Evolutionary conservation across 768 basidiomycete genomes (phyloP).

Genomic region (Suillus paluster): DNA sequence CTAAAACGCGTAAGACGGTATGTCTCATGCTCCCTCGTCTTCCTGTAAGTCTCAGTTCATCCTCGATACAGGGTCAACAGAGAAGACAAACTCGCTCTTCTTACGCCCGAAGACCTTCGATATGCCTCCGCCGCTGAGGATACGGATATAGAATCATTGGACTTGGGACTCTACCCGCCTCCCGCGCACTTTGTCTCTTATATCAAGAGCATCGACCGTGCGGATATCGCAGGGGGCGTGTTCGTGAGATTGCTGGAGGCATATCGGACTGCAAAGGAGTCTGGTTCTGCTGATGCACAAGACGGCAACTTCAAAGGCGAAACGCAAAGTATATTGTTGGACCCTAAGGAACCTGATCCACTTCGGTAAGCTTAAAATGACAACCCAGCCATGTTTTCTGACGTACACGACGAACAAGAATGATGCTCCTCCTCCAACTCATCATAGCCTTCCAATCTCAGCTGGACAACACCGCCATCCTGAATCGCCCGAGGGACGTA

Average conservation of each 20-base stretch:
- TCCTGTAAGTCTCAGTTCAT: neutral
- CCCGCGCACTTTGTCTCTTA: conserved; percentile 70
- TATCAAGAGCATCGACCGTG: conserved; percentile 64
- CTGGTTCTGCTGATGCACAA: conserved; percentile 4
- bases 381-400: neutral
- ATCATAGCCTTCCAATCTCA: conserved; percentile 81
- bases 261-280: conserved; percentile 46
- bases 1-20: conserved; percentile 49
- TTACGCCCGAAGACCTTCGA: conserved; percentile 55
- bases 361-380: conserved; percentile 45
- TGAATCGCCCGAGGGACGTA: conserved; percentile 67
- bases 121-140: conserved; percentile 46
- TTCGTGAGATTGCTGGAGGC: conserved; percentile 76
- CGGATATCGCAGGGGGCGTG: conserved; percentile 71
- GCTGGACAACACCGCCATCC: conserved; percentile 63
- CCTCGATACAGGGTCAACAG: conserved; percentile 9
- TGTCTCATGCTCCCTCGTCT: conserved; percentile 24
- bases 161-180: conserved; percentile 66
- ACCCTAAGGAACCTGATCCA: conserved; percentile 47
- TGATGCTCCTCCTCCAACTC: conserved; percentile 77
- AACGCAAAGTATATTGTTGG: conserved; percentile 17
- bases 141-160: conserved; percentile 56
- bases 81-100: conserved; percentile 43
- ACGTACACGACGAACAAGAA: conserved; percentile 16
- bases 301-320: conserved; percentile 36